Base-by-base conservation (phyloP, 1,139 yeast species). In the Saccharomycopsis crataegensis region DNA sequence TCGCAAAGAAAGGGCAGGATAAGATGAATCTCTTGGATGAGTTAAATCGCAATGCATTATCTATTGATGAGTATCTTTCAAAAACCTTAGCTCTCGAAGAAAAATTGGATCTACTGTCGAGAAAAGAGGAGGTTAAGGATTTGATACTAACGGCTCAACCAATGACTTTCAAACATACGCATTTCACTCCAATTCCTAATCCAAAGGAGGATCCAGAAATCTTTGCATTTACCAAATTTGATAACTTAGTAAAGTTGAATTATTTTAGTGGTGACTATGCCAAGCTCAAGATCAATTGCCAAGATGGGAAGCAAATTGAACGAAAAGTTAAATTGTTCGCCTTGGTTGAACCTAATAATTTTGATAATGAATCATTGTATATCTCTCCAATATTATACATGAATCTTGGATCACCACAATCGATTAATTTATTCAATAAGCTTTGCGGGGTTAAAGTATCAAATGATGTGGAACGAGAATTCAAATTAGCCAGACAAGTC, bases 211-310 rank as follows among this genome's bases (percentile, higher is more conserved):
- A 74, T 57, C 57, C 71, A 61, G 79, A 70, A 58, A 66, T 79
- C 32, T 73, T 77, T 58, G 86, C 74, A 0, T 84, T 78, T 61
- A 70, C 83, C 16, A 73, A 76, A 43, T 70, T 81, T 1, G 68
- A 71, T 12, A 83, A 77, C 51, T 70, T 87, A 48, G 74, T 79
- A 16, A 73, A 70, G 49, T 62, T 86, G 31, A 85, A 86, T 3
- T 77, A 80, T 28, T 80, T 84, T 59, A 80, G 84, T 58, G 95
- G 96, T 3, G 95, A 86, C 64, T 66, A 78, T 48, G 82, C 81
- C 5, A 65, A 70, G 41, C 53, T 79, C 44, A 60, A 62, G n/a
- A 59, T 66, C n/a, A 62, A 16, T 32, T 9, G 14, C 12, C 6
- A 17, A 4, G 34, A 62, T 22, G 55, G 63, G n/a, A 55, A 58